Conservation (phyloP, 495 filamentous ascomycete species). For the Rostrohypoxylon terebratum region DNA sequence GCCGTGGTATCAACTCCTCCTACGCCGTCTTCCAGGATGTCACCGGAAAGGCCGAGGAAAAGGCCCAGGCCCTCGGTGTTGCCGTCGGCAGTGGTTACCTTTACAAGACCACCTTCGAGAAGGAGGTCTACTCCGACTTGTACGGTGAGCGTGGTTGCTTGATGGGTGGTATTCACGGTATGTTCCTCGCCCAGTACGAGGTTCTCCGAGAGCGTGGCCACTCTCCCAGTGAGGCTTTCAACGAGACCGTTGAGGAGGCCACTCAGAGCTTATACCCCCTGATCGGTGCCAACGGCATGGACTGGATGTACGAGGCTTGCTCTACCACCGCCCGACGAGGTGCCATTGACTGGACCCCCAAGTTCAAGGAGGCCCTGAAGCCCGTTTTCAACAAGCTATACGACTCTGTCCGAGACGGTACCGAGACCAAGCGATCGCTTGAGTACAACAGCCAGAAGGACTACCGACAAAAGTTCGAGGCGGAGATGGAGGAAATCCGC, state of each 20-base stretch:
- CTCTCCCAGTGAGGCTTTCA: constrained; percentile 98
- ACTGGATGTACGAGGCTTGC: constrained; percentile 99
- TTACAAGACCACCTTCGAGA: constrained; percentile 99
- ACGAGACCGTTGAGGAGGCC: constrained; percentile 99
- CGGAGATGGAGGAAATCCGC: constrained; percentile 96
- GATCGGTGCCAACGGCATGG: constrained; percentile 97
- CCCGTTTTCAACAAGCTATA: constrained; percentile 98
- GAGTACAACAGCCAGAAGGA: constrained; percentile 95
- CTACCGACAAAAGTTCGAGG: constrained; percentile 95
- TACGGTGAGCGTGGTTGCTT: constrained; percentile 99
- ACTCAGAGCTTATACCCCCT: constrained; percentile 97
- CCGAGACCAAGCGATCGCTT: constrained; percentile 91
- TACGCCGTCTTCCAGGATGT: constrained; percentile 99
- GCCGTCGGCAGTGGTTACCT: constrained; percentile 97
- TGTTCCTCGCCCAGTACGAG: constrained; percentile 99
- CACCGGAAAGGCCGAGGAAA: constrained; percentile 97
- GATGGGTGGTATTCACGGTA: constrained; percentile 99
- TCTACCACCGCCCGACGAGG: constrained; percentile 97
- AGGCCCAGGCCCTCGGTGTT: constrained; percentile 95
- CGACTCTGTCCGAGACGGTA: constrained; percentile 86
- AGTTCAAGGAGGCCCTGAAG: constrained; percentile 96
- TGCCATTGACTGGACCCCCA: constrained; percentile 96
- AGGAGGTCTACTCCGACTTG: constrained; percentile 99
- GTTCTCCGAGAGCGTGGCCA: constrained; percentile 98
- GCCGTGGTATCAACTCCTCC: constrained; percentile 99